Conservation (phyloP, 352 stramenopile genomes). For the Phytopythium mirpurense region DNA sequence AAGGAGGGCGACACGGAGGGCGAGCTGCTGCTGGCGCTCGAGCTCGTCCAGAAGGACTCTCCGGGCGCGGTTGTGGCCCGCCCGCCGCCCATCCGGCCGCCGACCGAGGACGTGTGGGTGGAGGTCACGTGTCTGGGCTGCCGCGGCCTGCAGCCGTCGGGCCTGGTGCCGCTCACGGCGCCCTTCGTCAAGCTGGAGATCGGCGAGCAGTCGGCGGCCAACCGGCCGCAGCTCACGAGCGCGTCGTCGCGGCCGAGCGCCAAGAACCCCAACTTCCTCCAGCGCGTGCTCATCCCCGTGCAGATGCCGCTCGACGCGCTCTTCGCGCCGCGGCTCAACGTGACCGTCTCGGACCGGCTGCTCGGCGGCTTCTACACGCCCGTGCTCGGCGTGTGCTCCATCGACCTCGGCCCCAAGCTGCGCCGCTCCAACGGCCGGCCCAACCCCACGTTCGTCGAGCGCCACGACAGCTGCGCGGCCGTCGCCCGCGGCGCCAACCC, state of each 20-base stretch:
- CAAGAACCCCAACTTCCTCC: constrained; percentile 86
- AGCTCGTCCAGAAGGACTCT: constrained; percentile 65
- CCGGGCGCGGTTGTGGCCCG: constrained; percentile 51
- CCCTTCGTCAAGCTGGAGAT: constrained; percentile 86
- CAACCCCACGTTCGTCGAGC: constrained; percentile 51
- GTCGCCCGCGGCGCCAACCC: constrained; percentile 52
- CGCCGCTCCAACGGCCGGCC: constrained; percentile 53
- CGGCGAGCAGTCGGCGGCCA: constrained; percentile 53
- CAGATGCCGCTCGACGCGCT: constrained; percentile 80
- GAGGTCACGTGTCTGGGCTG: constrained; percentile 82
- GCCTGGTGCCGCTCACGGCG: constrained; percentile 81
- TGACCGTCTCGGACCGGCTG: constrained; percentile 80
- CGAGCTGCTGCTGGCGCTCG: constrained; percentile 74
- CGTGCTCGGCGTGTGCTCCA: constrained; percentile 64
- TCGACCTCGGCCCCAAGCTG: constrained; percentile 76
- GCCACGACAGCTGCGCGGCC: constrained; percentile 20
- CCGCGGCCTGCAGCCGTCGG: constrained; percentile 66
- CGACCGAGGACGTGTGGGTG: constrained; percentile 58
- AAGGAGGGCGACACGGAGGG: constrained; percentile 62
- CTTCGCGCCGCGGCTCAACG: constrained; percentile 80
- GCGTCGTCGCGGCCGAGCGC: constrained; percentile 71
- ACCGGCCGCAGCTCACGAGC: constrained; percentile 64
- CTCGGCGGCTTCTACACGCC: constrained; percentile 84
- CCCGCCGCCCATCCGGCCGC: constrained; percentile 52
- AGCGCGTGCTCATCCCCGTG: constrained; percentile 79